A percentile compares a stretch with the other conserved stretches of the same genome.
Evolutionary conservation across 2,329 filamentous ascomycete genomes (phyloP).

Genomic region (Paecilomyces fulvus): DNA sequence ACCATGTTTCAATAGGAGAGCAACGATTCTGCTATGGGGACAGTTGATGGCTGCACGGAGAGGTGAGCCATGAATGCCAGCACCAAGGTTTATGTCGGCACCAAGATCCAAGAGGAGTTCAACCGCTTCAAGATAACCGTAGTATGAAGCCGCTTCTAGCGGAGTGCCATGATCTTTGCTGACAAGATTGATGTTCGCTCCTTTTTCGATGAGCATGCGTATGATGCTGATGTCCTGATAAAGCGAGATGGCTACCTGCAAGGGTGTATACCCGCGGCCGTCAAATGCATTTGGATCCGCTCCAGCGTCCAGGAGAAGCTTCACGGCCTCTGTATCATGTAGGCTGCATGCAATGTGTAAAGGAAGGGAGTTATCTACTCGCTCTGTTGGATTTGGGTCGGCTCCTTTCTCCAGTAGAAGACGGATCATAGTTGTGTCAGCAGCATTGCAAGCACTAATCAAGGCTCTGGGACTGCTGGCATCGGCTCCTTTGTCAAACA

Average conservation of each 20-base stretch:
- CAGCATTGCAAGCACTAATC: not conserved
- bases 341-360: conserved; percentile 1
- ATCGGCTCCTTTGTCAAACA: conserved; percentile 1
- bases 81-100: conserved; percentile 2
- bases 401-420: not conserved
- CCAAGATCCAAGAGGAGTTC: conserved; percentile 1
- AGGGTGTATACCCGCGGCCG: not conserved
- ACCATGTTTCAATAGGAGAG: conserved; percentile 1
- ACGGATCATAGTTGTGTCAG: not conserved
- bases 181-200: conserved; percentile 2
- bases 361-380: not conserved
- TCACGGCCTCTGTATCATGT: not conserved
- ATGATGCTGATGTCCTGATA: conserved; percentile 1
- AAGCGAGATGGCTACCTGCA: not conserved
- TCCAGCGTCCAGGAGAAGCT: not conserved
- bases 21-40: not conserved
- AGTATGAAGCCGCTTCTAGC: conserved; percentile 2
- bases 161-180: conserved; percentile 1
- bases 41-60: not conserved
- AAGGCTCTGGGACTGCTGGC: not conserved
- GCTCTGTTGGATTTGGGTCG: not conserved
- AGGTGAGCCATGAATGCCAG: not conserved
- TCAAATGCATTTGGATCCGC: not conserved
- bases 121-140: conserved; percentile 1
- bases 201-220: not conserved